Conservation (phyloP, 2,329 filamentous ascomycete species). For the Colletotrichum ledebouriae region DNA sequence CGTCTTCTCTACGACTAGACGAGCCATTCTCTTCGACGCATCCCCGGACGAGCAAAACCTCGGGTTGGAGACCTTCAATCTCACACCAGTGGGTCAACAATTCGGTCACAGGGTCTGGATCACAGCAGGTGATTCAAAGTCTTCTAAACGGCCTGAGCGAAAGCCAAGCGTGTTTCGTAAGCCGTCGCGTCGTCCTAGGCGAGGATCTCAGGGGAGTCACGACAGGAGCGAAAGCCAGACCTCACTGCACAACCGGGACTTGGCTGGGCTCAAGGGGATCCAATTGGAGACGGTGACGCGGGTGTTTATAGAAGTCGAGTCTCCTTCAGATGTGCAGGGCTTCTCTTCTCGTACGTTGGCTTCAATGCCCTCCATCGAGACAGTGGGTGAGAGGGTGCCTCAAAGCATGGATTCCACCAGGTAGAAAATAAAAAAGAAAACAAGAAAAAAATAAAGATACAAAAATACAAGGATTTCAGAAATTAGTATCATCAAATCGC, state of each 20-base stretch:
- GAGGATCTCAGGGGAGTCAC: not conserved
- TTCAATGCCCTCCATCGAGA: conserved; percentile 18
- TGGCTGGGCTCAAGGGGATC: conserved; percentile 47
- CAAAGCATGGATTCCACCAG: conserved; percentile 22
- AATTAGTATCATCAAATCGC: no score
- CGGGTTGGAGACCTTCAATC: conserved; percentile 27
- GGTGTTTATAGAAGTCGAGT: conserved; percentile 54
- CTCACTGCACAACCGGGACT: conserved; percentile 12
- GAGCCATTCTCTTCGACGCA: conserved; percentile 50
- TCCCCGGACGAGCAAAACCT: conserved; percentile 31
- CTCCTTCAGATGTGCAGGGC: conserved; percentile 43
- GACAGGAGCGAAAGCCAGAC: conserved; percentile 32
- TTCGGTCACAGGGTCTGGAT: conserved; percentile 37
- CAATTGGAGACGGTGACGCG: conserved; percentile 60
- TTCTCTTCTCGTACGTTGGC: not conserved
- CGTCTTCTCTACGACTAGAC: conserved; percentile 55
- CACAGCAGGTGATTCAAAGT: not conserved
- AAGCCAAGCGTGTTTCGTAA: conserved; percentile 9
- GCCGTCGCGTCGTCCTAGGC: not conserved
- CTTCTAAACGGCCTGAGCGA: not conserved
- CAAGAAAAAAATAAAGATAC: no score
- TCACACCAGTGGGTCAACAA: conserved; percentile 15
- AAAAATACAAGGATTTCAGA: no score
- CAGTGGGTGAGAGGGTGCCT: conserved; percentile 12
- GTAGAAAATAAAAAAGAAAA: not conserved